Evolutionary conservation across 2,329 filamentous ascomycete genomes (phyloP).

Genomic region (Colletotrichum tropicicola): DNA sequence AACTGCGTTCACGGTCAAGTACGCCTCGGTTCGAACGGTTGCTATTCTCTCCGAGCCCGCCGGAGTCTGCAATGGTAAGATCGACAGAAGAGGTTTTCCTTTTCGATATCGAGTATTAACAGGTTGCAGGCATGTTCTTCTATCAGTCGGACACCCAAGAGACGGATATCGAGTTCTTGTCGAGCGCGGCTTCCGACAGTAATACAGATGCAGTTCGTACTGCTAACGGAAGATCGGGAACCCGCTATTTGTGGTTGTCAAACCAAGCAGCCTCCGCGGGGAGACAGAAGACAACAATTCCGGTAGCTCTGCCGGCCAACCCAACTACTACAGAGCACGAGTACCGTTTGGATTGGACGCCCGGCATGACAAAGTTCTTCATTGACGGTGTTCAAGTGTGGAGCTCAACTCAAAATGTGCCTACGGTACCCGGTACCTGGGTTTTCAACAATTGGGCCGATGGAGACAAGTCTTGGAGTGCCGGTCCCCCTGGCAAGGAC

Average conservation of each 20-base stretch:
- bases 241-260: not conserved
- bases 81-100: fast-evolving
- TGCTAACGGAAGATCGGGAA: not conserved
- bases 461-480: constrained; percentile 37
- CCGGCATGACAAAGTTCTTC: constrained; percentile 34
- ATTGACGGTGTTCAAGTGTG: constrained; percentile 37
- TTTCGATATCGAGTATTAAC: not conserved
- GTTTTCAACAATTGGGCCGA: constrained; percentile 43
- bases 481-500: constrained; percentile 36
- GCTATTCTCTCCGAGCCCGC: constrained; percentile 38
- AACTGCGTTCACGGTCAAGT: constrained; percentile 35
- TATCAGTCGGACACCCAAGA: constrained; percentile 38
- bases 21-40: constrained; percentile 38
- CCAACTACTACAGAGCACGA: constrained; percentile 38
- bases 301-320: constrained; percentile 30
- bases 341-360: constrained; percentile 40
- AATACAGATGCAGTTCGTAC: constrained; percentile 18
- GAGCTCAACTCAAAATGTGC: constrained; percentile 36
- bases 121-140: constrained; percentile 39
- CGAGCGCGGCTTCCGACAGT: constrained; percentile 34
- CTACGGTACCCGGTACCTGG: constrained; percentile 35
- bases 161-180: constrained; percentile 41
- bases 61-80: constrained; percentile 40
- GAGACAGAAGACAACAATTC: constrained; percentile 17
- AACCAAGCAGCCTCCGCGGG: not conserved